These are phyloP conservation scores for Pythium scleroteichum DNA, from an alignment of 352 stramenopile genomes.

Conservation along the genomic window DNA sequence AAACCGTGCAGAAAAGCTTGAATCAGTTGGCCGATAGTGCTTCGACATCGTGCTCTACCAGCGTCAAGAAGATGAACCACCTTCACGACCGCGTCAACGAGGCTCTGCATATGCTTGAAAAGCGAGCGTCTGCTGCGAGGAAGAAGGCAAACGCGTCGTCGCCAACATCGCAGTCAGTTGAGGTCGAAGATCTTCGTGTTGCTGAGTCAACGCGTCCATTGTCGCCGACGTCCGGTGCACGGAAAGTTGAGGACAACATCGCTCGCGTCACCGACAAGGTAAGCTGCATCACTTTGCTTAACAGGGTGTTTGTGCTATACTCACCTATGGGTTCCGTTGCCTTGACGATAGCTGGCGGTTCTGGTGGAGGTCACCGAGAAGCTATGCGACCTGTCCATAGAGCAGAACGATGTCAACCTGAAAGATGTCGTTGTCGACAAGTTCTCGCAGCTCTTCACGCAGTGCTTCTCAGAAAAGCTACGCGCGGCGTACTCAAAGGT, in stretches of 20 bases:
- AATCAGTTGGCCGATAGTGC: slow-evolving; percentile 55
- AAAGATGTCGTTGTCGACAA: slow-evolving; percentile 74
- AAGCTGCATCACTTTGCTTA: neutral
- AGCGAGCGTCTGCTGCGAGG: slow-evolving; percentile 37
- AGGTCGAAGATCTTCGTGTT: slow-evolving; percentile 52
- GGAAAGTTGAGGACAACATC: slow-evolving; percentile 73
- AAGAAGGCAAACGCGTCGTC: slow-evolving; percentile 28
- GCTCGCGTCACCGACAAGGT: slow-evolving; percentile 66
- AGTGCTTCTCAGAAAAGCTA: slow-evolving; percentile 78
- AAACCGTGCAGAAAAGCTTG: slow-evolving; percentile 66
- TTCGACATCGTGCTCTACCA: slow-evolving; percentile 52
- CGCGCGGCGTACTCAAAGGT: slow-evolving; percentile 59
- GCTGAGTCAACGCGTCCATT: slow-evolving; percentile 42
- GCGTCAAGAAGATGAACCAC: slow-evolving; percentile 56
- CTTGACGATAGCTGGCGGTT: slow-evolving; percentile 35
- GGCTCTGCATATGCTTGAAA: slow-evolving; percentile 66
- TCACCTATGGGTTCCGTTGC: slow-evolving; percentile 3
- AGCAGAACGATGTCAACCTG: slow-evolving; percentile 72
- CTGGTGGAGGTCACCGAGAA: slow-evolving; percentile 67
- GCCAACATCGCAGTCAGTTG: slow-evolving; percentile 30
- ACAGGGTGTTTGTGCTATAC: neutral
- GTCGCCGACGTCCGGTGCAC: slow-evolving; percentile 43
- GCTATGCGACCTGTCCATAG: slow-evolving; percentile 71
- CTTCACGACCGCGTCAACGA: slow-evolving; percentile 73
- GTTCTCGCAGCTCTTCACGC: slow-evolving; percentile 64